Evolutionary conservation across 805 yeast species (phyloP).

Genomic region (Ogataea siamensis): DNA sequence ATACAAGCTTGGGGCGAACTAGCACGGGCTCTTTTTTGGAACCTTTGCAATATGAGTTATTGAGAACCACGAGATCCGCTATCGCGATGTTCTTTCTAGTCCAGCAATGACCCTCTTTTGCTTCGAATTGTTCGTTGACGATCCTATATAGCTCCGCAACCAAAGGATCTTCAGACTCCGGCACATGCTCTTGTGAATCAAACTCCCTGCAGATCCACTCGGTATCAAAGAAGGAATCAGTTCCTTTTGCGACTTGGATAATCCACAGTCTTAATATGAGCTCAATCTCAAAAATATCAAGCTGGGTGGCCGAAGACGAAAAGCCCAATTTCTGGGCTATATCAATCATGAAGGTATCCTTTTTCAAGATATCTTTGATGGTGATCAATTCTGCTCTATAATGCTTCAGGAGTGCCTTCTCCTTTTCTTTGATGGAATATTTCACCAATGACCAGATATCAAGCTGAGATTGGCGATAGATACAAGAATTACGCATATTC

Average conservation of each 20-base stretch:
- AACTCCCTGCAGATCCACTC: conserved; percentile 23
- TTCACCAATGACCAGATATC: conserved; percentile 38
- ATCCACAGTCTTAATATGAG: conserved; percentile 27
- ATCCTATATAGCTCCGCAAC: too few relatives aligned
- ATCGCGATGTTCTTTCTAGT: conserved; percentile 12
- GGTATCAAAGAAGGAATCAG: background rate
- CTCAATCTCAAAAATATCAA: conserved; percentile 23
- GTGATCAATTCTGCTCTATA: conserved; percentile 28
- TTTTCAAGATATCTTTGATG: conserved; percentile 25
- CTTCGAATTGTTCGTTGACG: too few relatives aligned
- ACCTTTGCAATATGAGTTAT: conserved; percentile 30
- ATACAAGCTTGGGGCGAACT: conserved; percentile 20
- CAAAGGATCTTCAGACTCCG: too few relatives aligned
- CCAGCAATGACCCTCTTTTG: too few relatives aligned
- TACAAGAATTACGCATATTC: conserved; percentile 28
- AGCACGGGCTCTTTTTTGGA: conserved; percentile 25
- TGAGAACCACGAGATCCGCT: conserved; percentile 13
- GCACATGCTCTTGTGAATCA: too few relatives aligned
- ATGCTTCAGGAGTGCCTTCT: conserved; percentile 39
- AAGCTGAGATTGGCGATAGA: conserved; percentile 43
- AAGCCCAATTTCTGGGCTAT: too few relatives aligned
- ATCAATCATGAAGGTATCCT: conserved; percentile 11
- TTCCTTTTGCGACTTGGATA: conserved; percentile 15
- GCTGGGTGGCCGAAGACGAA: too few relatives aligned
- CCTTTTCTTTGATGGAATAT: conserved; percentile 39